Evolutionary conservation across 1,139 yeast genomes (phyloP).

Genomic region (Taphrina confusa): DNA sequence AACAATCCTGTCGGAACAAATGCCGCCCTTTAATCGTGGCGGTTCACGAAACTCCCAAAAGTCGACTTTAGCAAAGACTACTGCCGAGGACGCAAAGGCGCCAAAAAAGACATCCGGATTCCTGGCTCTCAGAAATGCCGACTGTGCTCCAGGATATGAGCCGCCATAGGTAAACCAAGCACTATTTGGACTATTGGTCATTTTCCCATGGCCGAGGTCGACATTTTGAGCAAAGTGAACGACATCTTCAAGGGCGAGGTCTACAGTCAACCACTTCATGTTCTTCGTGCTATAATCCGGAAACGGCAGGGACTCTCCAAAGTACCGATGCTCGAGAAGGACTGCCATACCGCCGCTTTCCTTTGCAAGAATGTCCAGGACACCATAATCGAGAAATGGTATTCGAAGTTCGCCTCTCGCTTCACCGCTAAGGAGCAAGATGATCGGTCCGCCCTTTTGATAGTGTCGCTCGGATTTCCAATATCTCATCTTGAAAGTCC

Average conservation of each 20-base stretch:
- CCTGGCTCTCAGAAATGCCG: not conserved
- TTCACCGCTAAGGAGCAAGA: not conserved
- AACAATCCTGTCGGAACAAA: not conserved
- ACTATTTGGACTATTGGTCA: constrained; percentile 4
- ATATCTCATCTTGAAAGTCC: not conserved
- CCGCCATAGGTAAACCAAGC: constrained; percentile 9
- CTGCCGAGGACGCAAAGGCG: constrained; percentile 1
- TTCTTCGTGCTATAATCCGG: not conserved
- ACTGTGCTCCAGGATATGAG: not conserved
- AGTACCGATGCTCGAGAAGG: constrained; percentile 8
- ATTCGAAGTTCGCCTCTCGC: not conserved
- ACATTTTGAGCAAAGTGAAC: not conserved
- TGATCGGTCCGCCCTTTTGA: not conserved
- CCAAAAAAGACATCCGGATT: not conserved
- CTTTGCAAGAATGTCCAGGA: not conserved
- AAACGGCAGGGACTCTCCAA: not conserved
- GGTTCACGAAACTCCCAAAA: constrained; percentile 10
- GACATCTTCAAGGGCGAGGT: not conserved
- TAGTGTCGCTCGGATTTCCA: constrained; percentile 4
- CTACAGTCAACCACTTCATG: constrained; percentile 5
- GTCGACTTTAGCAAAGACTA: not conserved
- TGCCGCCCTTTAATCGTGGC: not conserved
- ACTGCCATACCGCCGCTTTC: not conserved
- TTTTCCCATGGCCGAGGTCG: not conserved
- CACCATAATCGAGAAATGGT: not conserved